Evolutionary conservation across 164 flowering plant species (phyloP), one percentile per base, ranked within the genome.

Genomic region (Magnolia kwangsiensis): DNA sequence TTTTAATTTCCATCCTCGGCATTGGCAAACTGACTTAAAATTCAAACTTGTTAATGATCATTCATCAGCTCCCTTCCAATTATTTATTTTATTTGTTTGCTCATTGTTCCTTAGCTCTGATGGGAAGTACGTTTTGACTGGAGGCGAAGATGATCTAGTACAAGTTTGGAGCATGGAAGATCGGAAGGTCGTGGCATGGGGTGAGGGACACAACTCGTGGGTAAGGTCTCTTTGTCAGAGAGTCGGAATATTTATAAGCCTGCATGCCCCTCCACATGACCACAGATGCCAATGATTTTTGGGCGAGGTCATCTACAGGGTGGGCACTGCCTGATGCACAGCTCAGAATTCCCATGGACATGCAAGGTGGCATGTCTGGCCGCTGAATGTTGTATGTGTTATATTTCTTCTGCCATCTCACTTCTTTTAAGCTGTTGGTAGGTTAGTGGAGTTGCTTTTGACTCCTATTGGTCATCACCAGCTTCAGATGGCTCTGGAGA

Each of bases 121-220:
- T 74, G 93, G 95, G 67, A 96, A 94, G 79, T 96, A 96, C 77
- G 85, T 96, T 80, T 78, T 96, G 84, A 87, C 97, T 69, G 99
- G 99, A 69, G 99, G 99, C 37, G 99, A 96, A 85, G 99, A 96
- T 84, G 99, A 96, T 83, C 83, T 96, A 49, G 98, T 96, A 77
- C 98, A 92, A 77, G 92, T 96, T n/a, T 96, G 99, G 99, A 92
- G 97, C 76, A 92, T 94, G 97, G 99, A 96, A 78, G 97, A 93
- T 75, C 82, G 98, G 18, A 96, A 92, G 82, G 89, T 96, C 78
- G 93, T 96, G 24, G 99, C 99, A 72, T 96, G 99, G 99, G 98
- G 98, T 8, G 99, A 96, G 82, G 99, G 99, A 8, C 99, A 96
- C 81, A 91, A 85, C 79, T 96, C 99, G 69, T 96, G 98, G 98